Base-by-base conservation (phyloP, 2,329 filamentous ascomycete genomes). In the Ophiostoma australiae region DNA sequence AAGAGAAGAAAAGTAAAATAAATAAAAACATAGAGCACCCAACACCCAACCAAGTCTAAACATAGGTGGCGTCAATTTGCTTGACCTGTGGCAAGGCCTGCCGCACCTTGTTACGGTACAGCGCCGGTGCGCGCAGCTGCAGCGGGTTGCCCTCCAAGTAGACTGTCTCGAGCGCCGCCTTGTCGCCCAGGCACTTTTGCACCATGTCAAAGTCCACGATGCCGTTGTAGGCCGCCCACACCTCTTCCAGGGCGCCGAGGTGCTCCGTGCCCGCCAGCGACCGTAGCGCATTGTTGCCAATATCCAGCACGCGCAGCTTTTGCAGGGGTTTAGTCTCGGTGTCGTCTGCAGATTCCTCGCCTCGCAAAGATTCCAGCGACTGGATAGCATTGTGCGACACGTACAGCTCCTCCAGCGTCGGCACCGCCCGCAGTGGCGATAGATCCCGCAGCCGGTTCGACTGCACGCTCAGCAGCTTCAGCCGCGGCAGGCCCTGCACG, bases 71-170 rank as follows among this genome's bases (percentile, higher is more conserved):
- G 87, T 99, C 95, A 78, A 99, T 97, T 83, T 99, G 94, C 78
- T 87, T 87, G 69, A 99, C 83, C 79, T 95, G 91, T 71, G 95
- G 95, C 80, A 99, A 80, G 44, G 93, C 91, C 79, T 99, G 81
- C 72, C 90, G 86, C 63, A 99, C 89, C 82, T 99, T 99, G 81
- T 97, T 98, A 77, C 95, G 85, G 80, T 99, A 99, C 73, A 97
- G 81, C 0, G 92, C 91, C n/a, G 91, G 91, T 4, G 87, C 88
- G 70, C 85, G 86, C 73, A 89, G 84, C 81, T 99, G 95, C 76
- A 99, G 80, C 35, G 94, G 94, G 77, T 97, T 97, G 1, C 93
- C 94, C 78, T 99, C 95, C 75, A 99, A 96, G 79, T 99, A 99
- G 13, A 99, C 94, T 0, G 95, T 97, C 72, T 90, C 88, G 75